phyloP scores from a whole-genome alignment of 2,329 filamentous ascomycete species.

The Venturia nashicola region DNA sequence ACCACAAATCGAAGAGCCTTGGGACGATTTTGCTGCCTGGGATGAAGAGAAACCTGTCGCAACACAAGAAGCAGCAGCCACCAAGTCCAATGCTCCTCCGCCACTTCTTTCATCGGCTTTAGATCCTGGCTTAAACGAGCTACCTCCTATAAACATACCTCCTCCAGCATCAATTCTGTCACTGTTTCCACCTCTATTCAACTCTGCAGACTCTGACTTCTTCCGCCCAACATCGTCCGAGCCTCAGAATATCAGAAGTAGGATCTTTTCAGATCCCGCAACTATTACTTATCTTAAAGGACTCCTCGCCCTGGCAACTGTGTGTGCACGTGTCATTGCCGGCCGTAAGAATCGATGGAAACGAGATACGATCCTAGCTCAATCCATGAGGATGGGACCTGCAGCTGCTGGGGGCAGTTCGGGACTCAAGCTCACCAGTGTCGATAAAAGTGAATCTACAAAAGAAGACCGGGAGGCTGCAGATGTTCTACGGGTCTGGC shows the following conservation, averaged over 20 bases:
- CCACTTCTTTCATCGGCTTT: constrained; percentile 1
- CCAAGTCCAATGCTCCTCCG: neutral
- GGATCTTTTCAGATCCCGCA: constrained; percentile 49
- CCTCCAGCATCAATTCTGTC: constrained; percentile 75
- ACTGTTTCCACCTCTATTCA: constrained; percentile 60
- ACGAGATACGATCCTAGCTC: constrained; percentile 69
- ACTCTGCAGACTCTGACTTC: constrained; percentile 49
- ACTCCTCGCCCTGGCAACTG: constrained; percentile 51
- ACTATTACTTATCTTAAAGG: constrained; percentile 51
- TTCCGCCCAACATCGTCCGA: constrained; percentile 54
- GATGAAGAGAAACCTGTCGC: constrained; percentile 8
- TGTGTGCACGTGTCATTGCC: constrained; percentile 69
- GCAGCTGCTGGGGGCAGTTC: constrained; percentile 55
- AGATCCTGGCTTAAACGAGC: constrained; percentile 19
- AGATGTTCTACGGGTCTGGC: constrained; percentile 67
- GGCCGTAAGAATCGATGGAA: constrained; percentile 85
- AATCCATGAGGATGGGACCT: constrained; percentile 74
- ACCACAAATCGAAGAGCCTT: constrained; percentile 22
- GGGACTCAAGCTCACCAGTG: constrained; percentile 83
- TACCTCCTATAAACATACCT: constrained; percentile 74
- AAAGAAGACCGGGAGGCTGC: constrained; percentile 77
- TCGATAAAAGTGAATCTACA: constrained; percentile 71
- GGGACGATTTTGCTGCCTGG: constrained; percentile 32
- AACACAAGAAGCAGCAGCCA: constrained; percentile 36
- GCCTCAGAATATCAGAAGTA: constrained; percentile 44